Evolutionary conservation across 2,329 filamentous ascomycete genomes (phyloP).

Genomic region (Penicillium paneum): DNA sequence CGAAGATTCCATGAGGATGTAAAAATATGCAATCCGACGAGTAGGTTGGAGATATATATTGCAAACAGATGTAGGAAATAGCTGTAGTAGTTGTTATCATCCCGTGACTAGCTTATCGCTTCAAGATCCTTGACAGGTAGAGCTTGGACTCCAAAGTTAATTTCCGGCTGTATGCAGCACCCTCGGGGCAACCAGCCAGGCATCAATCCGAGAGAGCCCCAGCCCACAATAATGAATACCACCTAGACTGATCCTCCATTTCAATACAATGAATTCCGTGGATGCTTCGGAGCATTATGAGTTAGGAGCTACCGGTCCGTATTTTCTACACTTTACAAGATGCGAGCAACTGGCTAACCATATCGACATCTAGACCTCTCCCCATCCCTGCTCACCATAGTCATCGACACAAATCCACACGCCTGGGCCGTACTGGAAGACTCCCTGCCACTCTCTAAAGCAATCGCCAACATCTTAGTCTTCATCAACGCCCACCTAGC

Average conservation of each 20-base stretch:
- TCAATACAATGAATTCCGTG: slow-evolving; percentile 59
- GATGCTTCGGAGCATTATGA: slow-evolving; percentile 60
- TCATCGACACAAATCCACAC: slow-evolving; percentile 94
- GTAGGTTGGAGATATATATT: neutral
- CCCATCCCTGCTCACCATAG: slow-evolving; percentile 81
- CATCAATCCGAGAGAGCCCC: neutral
- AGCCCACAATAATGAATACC: slow-evolving; percentile 17
- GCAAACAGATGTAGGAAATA: neutral
- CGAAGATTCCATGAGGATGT: neutral
- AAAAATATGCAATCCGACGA: neutral
- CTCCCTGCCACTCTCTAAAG: slow-evolving; percentile 74
- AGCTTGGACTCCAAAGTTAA: neutral
- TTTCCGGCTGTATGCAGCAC: neutral
- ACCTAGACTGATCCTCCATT: slow-evolving; percentile 6
- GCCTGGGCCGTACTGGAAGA: slow-evolving; percentile 79
- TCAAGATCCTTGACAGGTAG: neutral
- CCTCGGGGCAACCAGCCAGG: neutral
- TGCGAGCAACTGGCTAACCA: neutral
- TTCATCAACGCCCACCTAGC: slow-evolving; percentile 96
- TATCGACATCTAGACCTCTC: slow-evolving; percentile 47
- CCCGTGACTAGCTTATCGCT: slow-evolving; percentile 11
- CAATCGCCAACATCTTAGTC: slow-evolving; percentile 84
- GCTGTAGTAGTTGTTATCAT: slow-evolving; percentile 6
- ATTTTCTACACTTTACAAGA: slow-evolving; percentile 8
- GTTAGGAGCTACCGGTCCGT: slow-evolving; percentile 44